Percentiles rank a stretch among this genome's conserved stretches.
These are phyloP conservation scores for Aeschynomene evenia DNA, from an alignment of 306 rosid genomes.

Conservation along the genomic window DNA sequence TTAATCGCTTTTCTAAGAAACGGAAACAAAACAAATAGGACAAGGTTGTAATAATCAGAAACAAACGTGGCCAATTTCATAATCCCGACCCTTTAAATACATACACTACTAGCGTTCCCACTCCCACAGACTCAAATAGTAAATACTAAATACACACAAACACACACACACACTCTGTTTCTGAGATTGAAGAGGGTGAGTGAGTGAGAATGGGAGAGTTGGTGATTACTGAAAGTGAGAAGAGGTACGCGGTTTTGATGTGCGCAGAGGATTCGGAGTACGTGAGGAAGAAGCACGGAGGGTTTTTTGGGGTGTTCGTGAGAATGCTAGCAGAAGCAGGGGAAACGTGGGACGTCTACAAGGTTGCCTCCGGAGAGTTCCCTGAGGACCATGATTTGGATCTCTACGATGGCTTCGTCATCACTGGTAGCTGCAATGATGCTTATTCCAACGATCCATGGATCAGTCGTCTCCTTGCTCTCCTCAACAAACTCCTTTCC, in stretches of 20 bases:
- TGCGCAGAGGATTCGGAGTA: conserved; percentile 90
- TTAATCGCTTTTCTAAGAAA: too few relatives aligned
- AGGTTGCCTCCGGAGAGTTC: conserved; percentile 64
- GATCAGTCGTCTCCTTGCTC: conserved; percentile 53
- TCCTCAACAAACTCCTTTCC: conserved; percentile 52
- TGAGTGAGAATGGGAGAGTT: not conserved
- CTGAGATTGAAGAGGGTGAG: not conserved
- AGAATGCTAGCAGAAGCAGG: conserved; percentile 83
- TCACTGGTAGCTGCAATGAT: conserved; percentile 85
- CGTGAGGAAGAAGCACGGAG: conserved; percentile 70
- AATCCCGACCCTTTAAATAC: conserved; percentile 15
- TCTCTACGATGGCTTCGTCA: conserved; percentile 66
- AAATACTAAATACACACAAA: too few relatives aligned
- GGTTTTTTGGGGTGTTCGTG: conserved; percentile 71
- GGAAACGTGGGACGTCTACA: conserved; percentile 69
- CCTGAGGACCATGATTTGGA: conserved; percentile 55
- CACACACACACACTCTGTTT: too few relatives aligned
- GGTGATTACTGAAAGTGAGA: conserved; percentile 21
- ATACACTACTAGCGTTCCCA: not conserved
- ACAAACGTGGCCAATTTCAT: not conserved
- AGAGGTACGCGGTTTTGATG: conserved; percentile 56
- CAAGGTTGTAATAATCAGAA: not conserved
- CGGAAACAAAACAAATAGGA: too few relatives aligned
- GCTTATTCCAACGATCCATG: conserved; percentile 76
- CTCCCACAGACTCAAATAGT: not conserved